A percentile compares a stretch with the other conserved stretches of the same genome.
Evolutionary conservation across 2,329 filamentous ascomycete genomes (phyloP).

Genomic region (Verticillium isaacii): DNA sequence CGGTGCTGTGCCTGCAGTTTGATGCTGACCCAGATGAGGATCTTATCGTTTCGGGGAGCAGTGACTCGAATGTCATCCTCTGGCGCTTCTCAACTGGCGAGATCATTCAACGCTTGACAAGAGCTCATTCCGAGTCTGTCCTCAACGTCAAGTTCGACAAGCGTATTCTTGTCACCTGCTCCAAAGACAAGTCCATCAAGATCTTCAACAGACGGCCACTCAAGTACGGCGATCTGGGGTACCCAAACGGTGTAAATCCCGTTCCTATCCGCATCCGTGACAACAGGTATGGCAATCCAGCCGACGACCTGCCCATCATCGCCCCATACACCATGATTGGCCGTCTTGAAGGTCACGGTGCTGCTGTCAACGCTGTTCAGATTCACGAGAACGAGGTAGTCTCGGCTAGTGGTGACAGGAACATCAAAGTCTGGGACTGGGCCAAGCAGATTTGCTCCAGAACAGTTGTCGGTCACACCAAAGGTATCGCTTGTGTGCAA

Average conservation of each 20-base stretch:
- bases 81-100: conserved; percentile 93
- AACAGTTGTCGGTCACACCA: conserved; percentile 81
- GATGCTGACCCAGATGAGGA: conserved; percentile 85
- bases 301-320: conserved; percentile 46
- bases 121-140: conserved; percentile 85
- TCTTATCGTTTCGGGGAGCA: conserved; percentile 91
- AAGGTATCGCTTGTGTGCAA: conserved; percentile 96
- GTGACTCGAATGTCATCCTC: conserved; percentile 83
- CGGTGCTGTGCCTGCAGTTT: conserved; percentile 92
- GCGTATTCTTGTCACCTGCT: conserved; percentile 89
- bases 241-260: conserved; percentile 45
- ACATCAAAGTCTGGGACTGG: conserved; percentile 94
- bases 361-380: conserved; percentile 94
- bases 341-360: conserved; percentile 75
- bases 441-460: conserved; percentile 69
- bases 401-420: conserved; percentile 88
- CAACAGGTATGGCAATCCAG: conserved; percentile 44
- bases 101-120: conserved; percentile 67
- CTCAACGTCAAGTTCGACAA: conserved; percentile 91
- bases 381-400: conserved; percentile 82
- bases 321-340: conserved; percentile 74
- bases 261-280: conserved; percentile 46
- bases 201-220: conserved; percentile 81
- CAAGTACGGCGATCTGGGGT: conserved; percentile 54
- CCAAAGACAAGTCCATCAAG: conserved; percentile 95